Conservation (phyloP, 1,139 yeast genomes). For the Geotrichum histeridarum region DNA sequence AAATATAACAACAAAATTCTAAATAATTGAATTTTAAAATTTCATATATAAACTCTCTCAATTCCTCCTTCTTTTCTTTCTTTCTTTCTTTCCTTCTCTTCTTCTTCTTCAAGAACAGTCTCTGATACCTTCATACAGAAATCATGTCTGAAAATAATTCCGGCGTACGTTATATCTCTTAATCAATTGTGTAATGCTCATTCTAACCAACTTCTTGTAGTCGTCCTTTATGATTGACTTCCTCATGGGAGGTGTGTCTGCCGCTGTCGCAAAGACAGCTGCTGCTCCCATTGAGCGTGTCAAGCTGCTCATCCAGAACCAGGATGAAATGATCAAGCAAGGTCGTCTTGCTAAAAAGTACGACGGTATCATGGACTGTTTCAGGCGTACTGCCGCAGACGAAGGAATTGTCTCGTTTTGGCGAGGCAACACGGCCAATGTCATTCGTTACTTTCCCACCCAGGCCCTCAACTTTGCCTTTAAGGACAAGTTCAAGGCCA, state of each 20-base stretch:
- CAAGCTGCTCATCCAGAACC: slow-evolving; percentile 74
- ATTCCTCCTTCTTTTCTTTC: background rate
- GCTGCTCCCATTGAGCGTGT: slow-evolving; percentile 85
- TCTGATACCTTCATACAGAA: background rate
- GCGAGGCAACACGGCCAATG: slow-evolving; percentile 86
- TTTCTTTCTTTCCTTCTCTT: background rate
- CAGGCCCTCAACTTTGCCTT: slow-evolving; percentile 81
- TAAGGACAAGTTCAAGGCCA: slow-evolving; percentile 75
- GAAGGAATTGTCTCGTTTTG: slow-evolving; percentile 71
- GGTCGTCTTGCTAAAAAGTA: slow-evolving; percentile 65
- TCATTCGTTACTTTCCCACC: slow-evolving; percentile 79
- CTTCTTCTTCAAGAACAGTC: background rate
- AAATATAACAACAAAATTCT: no score
- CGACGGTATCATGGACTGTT: slow-evolving; percentile 66
- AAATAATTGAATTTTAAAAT: no score
- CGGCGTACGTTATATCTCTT: slow-evolving; percentile 2
- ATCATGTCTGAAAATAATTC: slow-evolving; percentile 2
- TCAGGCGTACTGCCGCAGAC: slow-evolving; percentile 65
- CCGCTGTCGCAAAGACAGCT: slow-evolving; percentile 79
- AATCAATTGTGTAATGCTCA: background rate
- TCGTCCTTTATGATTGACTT: slow-evolving; percentile 50
- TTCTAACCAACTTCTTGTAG: no score
- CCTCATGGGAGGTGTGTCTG: slow-evolving; percentile 80
- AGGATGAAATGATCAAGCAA: slow-evolving; percentile 79
- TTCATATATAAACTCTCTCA: background rate